Base-by-base conservation (phyloP, 257 asterid species). In the Oldenlandia corymbosa region DNA sequence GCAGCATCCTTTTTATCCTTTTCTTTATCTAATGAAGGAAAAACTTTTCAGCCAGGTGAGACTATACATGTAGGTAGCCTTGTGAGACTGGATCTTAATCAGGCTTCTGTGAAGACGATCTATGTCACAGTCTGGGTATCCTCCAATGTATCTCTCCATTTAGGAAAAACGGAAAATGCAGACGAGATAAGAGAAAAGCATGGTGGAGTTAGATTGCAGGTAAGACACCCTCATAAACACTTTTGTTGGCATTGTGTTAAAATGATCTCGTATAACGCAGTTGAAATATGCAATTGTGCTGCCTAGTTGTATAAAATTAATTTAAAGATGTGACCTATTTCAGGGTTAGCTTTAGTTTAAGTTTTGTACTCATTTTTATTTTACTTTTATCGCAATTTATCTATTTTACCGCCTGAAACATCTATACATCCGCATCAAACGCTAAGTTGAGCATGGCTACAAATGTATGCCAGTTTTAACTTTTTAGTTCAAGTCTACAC, bases 171-270 rank as follows among this genome's bases (percentile, higher is more conserved):
- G 0, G 98, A 92, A 74, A 92, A 84, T 74, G 88, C 96, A 30
- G 95, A 72, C 36, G 98, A 92, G 66, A 84, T 81, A 59, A 87
- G 70, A 81, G 80, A 47, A 79, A 92, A 89, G 55, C 98, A 92
- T 69, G 79, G 81, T 60, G 98, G 98, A 57, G 74, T 79, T 30
- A 81, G 95, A 70, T 77, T 92, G 80, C 98, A 92, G 97, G 98
- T 89, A 81, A 68, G 62, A 70, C 69, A 36, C 20, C 72, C 21
- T 12, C 71, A 67, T 32, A 30, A 32, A 20, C 56, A 14, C 9
- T 12, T 58, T 18, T 21, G 6, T 23, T 67, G 4, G 13, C 45
- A 14, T 28, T 30, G 43, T 62, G 21, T 16, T 20, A 39, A 0
- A 11, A 23, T 42, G 63, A 28, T 61, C 48, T 42, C 43, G 23